Evolutionary conservation across 495 filamentous ascomycete species (phyloP).

Genomic region (Hypoxylon rickii): DNA sequence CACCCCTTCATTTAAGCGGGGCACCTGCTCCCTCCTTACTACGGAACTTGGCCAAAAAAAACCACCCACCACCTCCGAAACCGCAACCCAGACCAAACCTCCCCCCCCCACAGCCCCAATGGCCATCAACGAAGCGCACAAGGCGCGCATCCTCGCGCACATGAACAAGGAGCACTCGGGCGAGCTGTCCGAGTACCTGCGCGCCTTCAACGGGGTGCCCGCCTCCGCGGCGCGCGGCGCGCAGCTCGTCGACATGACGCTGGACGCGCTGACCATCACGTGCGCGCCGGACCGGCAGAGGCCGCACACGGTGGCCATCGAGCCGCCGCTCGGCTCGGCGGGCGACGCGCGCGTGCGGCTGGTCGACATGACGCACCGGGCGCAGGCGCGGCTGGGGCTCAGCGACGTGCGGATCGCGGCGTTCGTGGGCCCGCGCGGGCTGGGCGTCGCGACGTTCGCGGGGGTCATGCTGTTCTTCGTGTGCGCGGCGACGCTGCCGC

Average conservation of each 20-base stretch:
- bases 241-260: conserved; percentile 62
- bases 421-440: conserved; percentile 34
- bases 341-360: conserved; percentile 66
- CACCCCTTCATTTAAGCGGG: too few species aligned
- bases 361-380: conserved; percentile 60
- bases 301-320: conserved; percentile 57
- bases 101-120: too few species aligned
- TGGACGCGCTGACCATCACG: conserved; percentile 59
- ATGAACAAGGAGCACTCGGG: conserved; percentile 79
- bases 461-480: conserved; percentile 43
- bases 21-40: too few species aligned
- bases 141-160: conserved; percentile 70
- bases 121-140: conserved; percentile 46
- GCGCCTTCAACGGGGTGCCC: conserved; percentile 61
- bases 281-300: conserved; percentile 22
- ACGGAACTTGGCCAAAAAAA: too few species aligned
- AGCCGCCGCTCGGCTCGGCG: conserved; percentile 62
- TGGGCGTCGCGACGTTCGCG: conserved; percentile 27
- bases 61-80: too few species aligned
- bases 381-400: conserved; percentile 40
- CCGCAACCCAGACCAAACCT: too few species aligned
- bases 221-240: conserved; percentile 52
- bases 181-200: conserved; percentile 69
- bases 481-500: conserved; percentile 26
- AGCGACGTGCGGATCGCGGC: conserved; percentile 24